Evolutionary conservation across 805 yeast genomes (phyloP).

Genomic region (Ogataea paradorogensis): DNA sequence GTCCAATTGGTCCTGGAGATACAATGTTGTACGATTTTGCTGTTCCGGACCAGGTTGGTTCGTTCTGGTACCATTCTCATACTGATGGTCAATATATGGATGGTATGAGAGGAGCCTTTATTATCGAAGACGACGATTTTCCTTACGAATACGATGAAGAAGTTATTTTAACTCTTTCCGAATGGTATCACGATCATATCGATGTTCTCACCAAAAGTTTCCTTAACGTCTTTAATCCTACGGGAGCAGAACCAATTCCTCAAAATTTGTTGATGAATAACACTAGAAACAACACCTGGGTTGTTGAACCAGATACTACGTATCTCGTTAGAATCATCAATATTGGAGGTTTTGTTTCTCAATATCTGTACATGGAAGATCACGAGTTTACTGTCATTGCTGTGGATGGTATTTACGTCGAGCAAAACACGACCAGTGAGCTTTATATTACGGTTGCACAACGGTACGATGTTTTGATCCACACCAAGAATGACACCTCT

Average conservation of each 20-base stretch:
- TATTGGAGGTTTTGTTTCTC: conserved; percentile 89
- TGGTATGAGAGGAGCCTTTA: conserved; percentile 79
- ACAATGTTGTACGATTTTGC: conserved; percentile 81
- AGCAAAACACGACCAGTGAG: conserved; percentile 65
- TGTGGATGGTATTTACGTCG: conserved; percentile 86
- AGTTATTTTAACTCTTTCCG: conserved; percentile 61
- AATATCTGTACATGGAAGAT: conserved; percentile 83
- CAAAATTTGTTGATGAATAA: conserved; percentile 77
- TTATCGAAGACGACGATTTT: conserved; percentile 61
- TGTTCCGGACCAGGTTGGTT: conserved; percentile 76
- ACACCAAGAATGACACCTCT: conserved; percentile 60
- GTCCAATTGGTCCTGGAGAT: conserved; percentile 84
- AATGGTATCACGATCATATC: conserved; percentile 80
- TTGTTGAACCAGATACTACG: conserved; percentile 80
- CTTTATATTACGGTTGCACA: conserved; percentile 88
- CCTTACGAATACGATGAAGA: conserved; percentile 84
- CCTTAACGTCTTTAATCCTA: conserved; percentile 77
- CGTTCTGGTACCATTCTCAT: conserved; percentile 98
- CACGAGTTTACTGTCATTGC: conserved; percentile 85
- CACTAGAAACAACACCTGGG: conserved; percentile 72
- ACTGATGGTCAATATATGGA: conserved; percentile 88
- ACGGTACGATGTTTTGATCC: conserved; percentile 77
- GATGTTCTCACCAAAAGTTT: conserved; percentile 53
- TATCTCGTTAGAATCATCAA: conserved; percentile 79
- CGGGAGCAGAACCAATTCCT: conserved; percentile 98